Base-by-base conservation (phyloP, 129 eudicot species). In the Dittrichia graveolens region DNA sequence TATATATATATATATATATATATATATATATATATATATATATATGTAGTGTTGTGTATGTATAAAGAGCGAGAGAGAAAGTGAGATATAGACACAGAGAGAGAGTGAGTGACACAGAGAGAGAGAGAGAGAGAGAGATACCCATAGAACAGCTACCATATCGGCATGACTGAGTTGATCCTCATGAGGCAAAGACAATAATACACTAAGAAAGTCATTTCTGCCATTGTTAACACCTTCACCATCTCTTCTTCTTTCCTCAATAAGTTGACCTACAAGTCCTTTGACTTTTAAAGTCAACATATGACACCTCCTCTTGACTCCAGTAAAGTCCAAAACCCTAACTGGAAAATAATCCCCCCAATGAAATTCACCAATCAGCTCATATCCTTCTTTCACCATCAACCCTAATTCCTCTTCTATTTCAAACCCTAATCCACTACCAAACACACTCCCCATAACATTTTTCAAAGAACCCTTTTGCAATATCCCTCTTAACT, bases 91-190 rank as follows among this genome's bases (percentile, higher is more conserved):
- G n/a, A n/a, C n/a, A n/a, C n/a, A 67, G 78, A 75, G 58, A 47
- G 69, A 55, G 76, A 60, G 62, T 31, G 63, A 56, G 72, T n/a
- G n/a, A n/a, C n/a, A n/a, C n/a, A n/a, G n/a, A 67, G 78, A 75
- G 58, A 47, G 69, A 55, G 76, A 60, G 62, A 40, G 63, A 56
- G 72, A 43, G 53, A 43, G n/a, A 48, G 64, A 61, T 88, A 88
- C 97, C 97, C 97, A 91, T 11, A 91, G 75, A 24, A 91, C 88
- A 75, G 95, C 90, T 65, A 86, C 88, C 88, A 86, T 72, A 62
- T 91, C 92, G 56, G 79, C 82, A 75, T 86, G 83, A 44, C 47
- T 53, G 65, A 91, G 90, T 73, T 82, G 88, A 75, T 91, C 97
- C n/a, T 91, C 90, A 48, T 75, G 7, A 16, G 95, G 90, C 86